Conservation (phyloP, 2,329 filamentous ascomycete species). For the Diatrype stigma region DNA sequence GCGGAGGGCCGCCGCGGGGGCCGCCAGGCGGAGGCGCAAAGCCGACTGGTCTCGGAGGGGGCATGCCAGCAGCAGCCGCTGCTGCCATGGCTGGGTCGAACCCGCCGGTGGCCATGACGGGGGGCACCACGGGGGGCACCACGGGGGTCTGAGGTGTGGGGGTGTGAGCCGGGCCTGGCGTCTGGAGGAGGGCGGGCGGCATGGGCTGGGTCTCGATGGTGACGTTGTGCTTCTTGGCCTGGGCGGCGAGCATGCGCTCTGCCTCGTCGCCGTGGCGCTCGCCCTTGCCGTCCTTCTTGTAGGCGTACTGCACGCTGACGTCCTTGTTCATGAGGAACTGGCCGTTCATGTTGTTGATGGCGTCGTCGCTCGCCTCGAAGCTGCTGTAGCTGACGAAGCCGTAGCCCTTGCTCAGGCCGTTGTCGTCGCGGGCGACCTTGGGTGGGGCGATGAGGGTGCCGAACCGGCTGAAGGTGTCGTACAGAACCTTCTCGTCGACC, state of each 20-base stretch:
- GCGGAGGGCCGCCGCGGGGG: slow-evolving; percentile 26
- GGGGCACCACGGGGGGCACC: slow-evolving; percentile 13
- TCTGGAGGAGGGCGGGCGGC: slow-evolving; percentile 65
- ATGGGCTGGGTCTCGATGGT: slow-evolving; percentile 74
- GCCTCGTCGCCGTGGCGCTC: slow-evolving; percentile 93
- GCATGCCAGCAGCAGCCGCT: slow-evolving; percentile 28
- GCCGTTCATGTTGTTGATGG: slow-evolving; percentile 87
- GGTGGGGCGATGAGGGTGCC: slow-evolving; percentile 79
- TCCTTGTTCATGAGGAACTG: slow-evolving; percentile 98
- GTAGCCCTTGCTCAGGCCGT: slow-evolving; percentile 87
- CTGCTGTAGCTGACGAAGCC: slow-evolving; percentile 91
- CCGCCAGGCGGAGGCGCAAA: slow-evolving; percentile 24
- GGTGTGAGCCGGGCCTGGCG: slow-evolving; percentile 22
- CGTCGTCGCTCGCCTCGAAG: slow-evolving; percentile 91
- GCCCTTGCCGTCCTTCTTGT: slow-evolving; percentile 98
- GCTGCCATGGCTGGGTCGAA: slow-evolving; percentile 26
- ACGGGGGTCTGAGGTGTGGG: slow-evolving; percentile 17
- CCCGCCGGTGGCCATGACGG: slow-evolving; percentile 23
- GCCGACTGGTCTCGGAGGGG: slow-evolving; percentile 35
- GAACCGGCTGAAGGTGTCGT: slow-evolving; percentile 90
- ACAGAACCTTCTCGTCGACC: slow-evolving; percentile 93
- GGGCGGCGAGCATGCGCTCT: slow-evolving; percentile 83
- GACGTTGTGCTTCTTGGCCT: slow-evolving; percentile 93
- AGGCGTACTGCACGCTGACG: slow-evolving; percentile 94
- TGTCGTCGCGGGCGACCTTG: slow-evolving; percentile 89